Conservation (phyloP, 768 basidiomycete species). For the Xerocomellus dryophilus region DNA sequence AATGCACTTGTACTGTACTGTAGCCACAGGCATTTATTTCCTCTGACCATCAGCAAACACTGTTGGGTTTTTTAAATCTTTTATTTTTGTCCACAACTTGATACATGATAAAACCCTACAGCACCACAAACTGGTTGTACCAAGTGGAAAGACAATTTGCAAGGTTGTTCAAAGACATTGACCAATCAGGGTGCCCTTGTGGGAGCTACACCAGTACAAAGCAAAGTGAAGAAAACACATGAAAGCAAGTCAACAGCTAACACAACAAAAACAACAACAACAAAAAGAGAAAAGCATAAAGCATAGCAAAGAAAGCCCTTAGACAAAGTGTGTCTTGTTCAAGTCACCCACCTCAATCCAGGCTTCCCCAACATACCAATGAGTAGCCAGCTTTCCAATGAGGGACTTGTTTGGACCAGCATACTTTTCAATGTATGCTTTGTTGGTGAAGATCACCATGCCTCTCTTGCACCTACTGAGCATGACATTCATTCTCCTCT, state of each 20-base stretch:
- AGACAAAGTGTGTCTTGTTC: constrained; percentile 18
- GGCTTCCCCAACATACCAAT: constrained; percentile 30
- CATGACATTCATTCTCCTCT: constrained; percentile 83
- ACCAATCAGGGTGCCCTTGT: too few species aligned
- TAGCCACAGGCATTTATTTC: not conserved
- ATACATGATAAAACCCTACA: constrained; percentile 7
- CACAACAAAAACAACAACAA: constrained; percentile 12
- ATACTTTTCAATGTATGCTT: constrained; percentile 53
- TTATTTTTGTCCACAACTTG: constrained; percentile 1
- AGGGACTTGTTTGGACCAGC: constrained; percentile 49
- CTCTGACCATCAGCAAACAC: not conserved
- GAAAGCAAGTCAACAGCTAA: constrained; percentile 16
- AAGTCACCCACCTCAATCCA: constrained; percentile 39
- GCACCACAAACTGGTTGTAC: too few species aligned
- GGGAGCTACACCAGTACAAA: not conserved
- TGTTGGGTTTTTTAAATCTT: constrained; percentile 5
- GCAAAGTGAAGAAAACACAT: not conserved
- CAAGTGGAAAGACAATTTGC: too few species aligned
- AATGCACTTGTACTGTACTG: not conserved
- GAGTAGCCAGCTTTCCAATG: constrained; percentile 37
- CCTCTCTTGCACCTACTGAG: constrained; percentile 74
- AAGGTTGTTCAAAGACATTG: too few species aligned
- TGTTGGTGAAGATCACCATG: constrained; percentile 72
- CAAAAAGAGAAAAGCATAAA: not conserved
- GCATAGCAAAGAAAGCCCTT: not conserved